phyloP scores from a whole-genome alignment of 805 yeast genomes.

The Yarrowia bubula region DNA sequence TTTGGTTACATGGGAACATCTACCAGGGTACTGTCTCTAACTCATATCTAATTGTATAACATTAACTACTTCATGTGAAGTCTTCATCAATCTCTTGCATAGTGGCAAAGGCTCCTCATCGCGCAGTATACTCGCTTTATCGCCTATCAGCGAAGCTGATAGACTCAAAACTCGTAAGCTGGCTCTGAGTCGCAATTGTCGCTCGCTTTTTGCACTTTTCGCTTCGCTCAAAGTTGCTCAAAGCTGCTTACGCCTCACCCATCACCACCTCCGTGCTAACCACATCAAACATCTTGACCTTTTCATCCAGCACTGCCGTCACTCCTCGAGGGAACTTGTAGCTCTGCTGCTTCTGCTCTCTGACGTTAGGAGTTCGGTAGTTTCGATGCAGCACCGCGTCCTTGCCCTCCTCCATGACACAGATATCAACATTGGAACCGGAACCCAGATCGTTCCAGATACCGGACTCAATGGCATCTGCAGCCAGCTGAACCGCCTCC shows the following conservation, averaged over 20 bases:
- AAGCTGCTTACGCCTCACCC: neutral
- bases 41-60: too few species aligned
- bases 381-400: constrained; percentile 77
- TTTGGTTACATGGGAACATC: too few species aligned
- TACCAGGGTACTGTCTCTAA: too few species aligned
- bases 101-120: too few species aligned
- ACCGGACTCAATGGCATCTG: constrained; percentile 95
- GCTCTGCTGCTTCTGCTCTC: constrained; percentile 75
- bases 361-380: constrained; percentile 84
- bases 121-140: too few species aligned
- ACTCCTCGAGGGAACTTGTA: constrained; percentile 91
- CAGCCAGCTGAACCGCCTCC: constrained; percentile 86
- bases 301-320: constrained; percentile 77
- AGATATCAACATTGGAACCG: constrained; percentile 95
- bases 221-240: too few species aligned
- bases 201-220: too few species aligned
- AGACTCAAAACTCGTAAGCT: too few species aligned
- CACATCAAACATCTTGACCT: constrained; percentile 63
- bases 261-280: constrained; percentile 49
- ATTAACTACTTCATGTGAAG: too few species aligned
- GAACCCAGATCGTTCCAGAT: constrained; percentile 99
- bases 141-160: too few species aligned
- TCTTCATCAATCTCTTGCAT: too few species aligned
- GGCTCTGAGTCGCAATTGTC: too few species aligned
- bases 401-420: constrained; percentile 90